Evolutionary conservation across 2,329 filamentous ascomycete species (phyloP).

Genomic region (Pseudogymnoascus destructans): DNA sequence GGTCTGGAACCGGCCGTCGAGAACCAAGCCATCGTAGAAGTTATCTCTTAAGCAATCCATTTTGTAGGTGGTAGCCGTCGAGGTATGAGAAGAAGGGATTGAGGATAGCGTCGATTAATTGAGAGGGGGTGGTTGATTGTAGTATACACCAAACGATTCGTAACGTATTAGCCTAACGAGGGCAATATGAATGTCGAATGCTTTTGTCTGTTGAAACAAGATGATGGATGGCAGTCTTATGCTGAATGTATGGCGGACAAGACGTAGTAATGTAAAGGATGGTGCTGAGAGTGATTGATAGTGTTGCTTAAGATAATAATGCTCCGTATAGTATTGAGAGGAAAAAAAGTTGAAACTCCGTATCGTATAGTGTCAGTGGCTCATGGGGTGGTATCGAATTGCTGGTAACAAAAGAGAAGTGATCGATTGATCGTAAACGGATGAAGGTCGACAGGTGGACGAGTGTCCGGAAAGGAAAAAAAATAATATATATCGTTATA

Average conservation of each 20-base stretch:
- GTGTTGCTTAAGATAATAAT: constrained; percentile 18
- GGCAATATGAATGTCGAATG: constrained; percentile 12
- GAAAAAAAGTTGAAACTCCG: constrained; percentile 26
- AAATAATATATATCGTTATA: constrained; percentile 25
- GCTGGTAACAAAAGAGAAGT: constrained; percentile 40
- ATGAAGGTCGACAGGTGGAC: constrained; percentile 18
- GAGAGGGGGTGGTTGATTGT: constrained; percentile 10
- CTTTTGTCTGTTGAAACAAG: constrained; percentile 28
- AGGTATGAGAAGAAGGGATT: not conserved
- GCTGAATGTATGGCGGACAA: constrained; percentile 14
- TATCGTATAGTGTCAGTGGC: constrained; percentile 29
- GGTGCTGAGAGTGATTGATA: constrained; percentile 27
- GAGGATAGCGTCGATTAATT: constrained; percentile 15
- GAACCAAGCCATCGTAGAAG: constrained; percentile 65
- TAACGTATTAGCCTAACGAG: constrained; percentile 17
- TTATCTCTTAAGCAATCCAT: constrained; percentile 83
- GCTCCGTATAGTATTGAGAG: constrained; percentile 20
- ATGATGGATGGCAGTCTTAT: constrained; percentile 17
- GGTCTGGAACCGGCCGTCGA: constrained; percentile 82
- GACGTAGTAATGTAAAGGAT: constrained; percentile 16
- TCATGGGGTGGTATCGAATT: constrained; percentile 33
- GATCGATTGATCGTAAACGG: constrained; percentile 31
- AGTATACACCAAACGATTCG: constrained; percentile 25
- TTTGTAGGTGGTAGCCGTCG: constrained; percentile 22
- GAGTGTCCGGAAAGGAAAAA: constrained; percentile 25